phyloP scores from a whole-genome alignment of 192 early-diverging fungal genomes.

The Backusella sp. region DNA sequence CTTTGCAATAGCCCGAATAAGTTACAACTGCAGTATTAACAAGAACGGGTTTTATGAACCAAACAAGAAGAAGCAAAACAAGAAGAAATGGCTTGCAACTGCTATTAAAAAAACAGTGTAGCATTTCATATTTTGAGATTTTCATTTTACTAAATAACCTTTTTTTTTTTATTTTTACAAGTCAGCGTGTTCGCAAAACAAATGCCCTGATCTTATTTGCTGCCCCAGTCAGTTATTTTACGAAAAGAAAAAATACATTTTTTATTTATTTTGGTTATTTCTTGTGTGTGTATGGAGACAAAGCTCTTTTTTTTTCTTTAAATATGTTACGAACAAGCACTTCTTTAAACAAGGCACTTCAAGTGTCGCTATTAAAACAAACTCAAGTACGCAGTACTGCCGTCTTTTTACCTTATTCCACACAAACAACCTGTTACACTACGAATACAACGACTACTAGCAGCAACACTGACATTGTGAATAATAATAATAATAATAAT shows the following conservation, averaged over 20 bases:
- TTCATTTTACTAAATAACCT: no score
- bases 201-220: neutral
- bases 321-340: neutral
- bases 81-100: no score
- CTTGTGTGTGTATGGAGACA: neutral
- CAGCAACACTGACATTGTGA: neutral
- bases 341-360: neutral
- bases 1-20: neutral
- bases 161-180: no score
- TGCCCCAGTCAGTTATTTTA: neutral
- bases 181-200: neutral
- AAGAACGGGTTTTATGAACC: no score
- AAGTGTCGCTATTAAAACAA: neutral
- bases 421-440: neutral
- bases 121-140: no score
- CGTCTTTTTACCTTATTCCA: neutral
- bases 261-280: slow-evolving; percentile 1
- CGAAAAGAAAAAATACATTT: neutral
- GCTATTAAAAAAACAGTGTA: no score
- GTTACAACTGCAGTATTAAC: no score
- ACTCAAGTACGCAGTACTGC: neutral
- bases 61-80: no score
- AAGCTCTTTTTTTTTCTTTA: neutral
- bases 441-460: neutral
- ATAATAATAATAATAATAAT: neutral